phyloP scores from a whole-genome alignment of 345 rosid species.

The Rhodamnia rubescens region DNA sequence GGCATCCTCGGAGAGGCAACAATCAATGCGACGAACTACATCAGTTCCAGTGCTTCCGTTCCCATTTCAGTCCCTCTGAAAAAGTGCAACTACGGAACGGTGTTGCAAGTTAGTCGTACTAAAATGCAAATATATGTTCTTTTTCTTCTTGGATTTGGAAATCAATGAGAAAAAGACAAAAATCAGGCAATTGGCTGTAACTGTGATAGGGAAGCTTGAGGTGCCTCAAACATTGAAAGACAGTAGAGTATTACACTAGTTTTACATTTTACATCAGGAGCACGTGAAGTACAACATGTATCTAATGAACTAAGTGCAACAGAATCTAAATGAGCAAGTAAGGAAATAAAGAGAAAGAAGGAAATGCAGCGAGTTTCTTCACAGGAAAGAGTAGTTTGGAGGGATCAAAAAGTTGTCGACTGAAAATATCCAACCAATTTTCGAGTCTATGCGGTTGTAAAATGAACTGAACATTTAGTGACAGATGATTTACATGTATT shows the following conservation, averaged over 20 bases:
- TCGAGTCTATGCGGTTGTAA: background rate
- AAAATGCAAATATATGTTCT: background rate
- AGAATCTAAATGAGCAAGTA: background rate
- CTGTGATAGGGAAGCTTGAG: background rate
- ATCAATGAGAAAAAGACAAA: background rate
- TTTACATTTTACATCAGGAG: background rate
- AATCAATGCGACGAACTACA: slow-evolving; percentile 26
- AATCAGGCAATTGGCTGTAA: background rate
- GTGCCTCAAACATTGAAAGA: background rate
- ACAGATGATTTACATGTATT: background rate
- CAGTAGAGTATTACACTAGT: background rate
- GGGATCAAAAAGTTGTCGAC: background rate
- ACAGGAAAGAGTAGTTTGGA: background rate
- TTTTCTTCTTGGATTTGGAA: background rate
- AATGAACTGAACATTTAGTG: background rate
- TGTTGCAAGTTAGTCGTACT: slow-evolving; percentile 32
- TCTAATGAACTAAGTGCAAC: background rate
- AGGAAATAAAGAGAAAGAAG: background rate
- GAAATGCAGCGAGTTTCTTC: background rate
- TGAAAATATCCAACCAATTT: background rate
- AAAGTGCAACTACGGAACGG: slow-evolving; percentile 36
- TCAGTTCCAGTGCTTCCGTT: slow-evolving; percentile 14
- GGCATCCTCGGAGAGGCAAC: slow-evolving; percentile 49
- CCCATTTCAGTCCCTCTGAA: slow-evolving; percentile 44
- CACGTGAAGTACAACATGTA: background rate